Conservation (phyloP, 2,329 filamentous ascomycete genomes). For the Exophiala sp. region DNA sequence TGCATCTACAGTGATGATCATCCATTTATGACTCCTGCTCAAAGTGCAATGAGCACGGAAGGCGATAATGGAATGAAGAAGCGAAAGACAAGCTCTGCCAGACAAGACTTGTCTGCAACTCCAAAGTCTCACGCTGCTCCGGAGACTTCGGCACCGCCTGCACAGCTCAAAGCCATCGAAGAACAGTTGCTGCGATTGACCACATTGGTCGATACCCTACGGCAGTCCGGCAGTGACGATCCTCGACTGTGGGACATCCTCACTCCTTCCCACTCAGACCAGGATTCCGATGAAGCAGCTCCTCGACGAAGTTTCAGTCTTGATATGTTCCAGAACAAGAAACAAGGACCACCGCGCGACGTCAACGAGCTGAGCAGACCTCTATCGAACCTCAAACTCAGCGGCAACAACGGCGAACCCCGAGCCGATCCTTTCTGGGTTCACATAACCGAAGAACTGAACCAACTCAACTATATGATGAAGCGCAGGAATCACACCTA, state of each 20-base stretch:
- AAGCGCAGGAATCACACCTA: conserved; percentile 28
- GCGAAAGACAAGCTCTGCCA: conserved; percentile 10
- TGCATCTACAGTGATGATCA: conserved; percentile 39
- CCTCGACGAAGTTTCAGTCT: conserved; percentile 41
- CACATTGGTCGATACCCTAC: conserved; percentile 44
- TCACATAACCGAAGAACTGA: conserved; percentile 21
- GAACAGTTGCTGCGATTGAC: conserved; percentile 43
- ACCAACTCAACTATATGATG: conserved; percentile 24
- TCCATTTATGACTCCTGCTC: not conserved
- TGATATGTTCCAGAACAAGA: conserved; percentile 11
- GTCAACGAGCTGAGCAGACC: conserved; percentile 16
- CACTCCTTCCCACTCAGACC: conserved; percentile 14
- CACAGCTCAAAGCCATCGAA: conserved; percentile 39
- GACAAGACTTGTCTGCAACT: not conserved
- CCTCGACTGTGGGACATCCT: conserved; percentile 11
- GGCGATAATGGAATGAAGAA: conserved; percentile 11
- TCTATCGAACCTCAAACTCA: conserved; percentile 13
- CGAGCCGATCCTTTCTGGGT: conserved; percentile 20
- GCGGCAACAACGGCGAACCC: not conserved
- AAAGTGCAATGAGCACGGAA: not conserved
- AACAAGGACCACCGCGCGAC: conserved; percentile 4
- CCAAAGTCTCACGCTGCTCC: conserved; percentile 8
- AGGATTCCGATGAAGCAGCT: conserved; percentile 34
- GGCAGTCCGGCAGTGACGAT: conserved; percentile 27
- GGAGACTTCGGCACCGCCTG: conserved; percentile 29